Evolutionary conservation across 139 green algal species (phyloP).

Genomic region (Eudorina sp.): DNA sequence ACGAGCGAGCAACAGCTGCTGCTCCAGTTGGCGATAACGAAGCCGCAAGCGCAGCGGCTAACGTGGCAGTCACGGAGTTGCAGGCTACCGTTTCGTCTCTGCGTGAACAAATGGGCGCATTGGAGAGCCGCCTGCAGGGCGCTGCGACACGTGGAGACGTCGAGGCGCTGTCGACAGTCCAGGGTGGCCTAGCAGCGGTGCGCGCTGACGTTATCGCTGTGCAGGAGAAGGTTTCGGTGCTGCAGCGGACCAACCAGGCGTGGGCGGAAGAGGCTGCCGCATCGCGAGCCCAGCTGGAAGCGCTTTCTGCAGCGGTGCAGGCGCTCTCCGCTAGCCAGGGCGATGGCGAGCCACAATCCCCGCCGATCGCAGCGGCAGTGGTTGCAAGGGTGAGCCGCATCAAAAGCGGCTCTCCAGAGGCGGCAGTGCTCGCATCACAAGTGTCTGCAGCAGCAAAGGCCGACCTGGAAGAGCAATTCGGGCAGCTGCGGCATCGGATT

Average conservation of each 20-base stretch:
- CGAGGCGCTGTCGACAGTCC: background rate
- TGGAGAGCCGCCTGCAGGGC: background rate
- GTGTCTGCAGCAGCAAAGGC: conserved; percentile 12
- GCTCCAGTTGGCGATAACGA: background rate
- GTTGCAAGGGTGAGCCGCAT: background rate
- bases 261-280: background rate
- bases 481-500: conserved; percentile 3
- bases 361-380: background rate
- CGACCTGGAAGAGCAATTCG: conserved; percentile 23
- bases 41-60: background rate
- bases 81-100: background rate
- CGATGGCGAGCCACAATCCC: background rate
- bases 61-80: background rate
- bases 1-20: background rate
- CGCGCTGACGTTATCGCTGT: background rate
- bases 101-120: background rate
- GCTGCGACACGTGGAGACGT: background rate
- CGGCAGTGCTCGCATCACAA: background rate
- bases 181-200: background rate
- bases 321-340: background rate
- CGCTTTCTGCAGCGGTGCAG: background rate
- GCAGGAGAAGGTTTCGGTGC: background rate
- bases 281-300: background rate
- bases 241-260: background rate
- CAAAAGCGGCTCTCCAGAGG: background rate